Conservation (phyloP, 345 rosid species). For the Heritiera fomes region DNA sequence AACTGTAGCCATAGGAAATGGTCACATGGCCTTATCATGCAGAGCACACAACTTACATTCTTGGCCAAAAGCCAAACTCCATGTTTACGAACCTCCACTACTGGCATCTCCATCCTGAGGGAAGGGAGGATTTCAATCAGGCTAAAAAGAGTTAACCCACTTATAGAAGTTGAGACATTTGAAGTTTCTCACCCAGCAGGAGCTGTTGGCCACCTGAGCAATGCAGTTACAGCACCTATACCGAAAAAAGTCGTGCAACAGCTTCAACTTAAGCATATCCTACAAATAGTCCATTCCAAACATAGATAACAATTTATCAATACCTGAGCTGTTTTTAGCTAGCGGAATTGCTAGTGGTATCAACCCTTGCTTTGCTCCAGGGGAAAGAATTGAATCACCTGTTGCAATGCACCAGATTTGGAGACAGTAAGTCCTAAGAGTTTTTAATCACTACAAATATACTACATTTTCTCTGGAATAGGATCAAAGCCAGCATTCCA, state of each 20-base stretch:
- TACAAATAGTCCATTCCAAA: slow-evolving; percentile 6
- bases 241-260: slow-evolving; percentile 16
- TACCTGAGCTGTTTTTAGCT: slow-evolving; percentile 58
- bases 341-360: slow-evolving; percentile 77
- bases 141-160: slow-evolving; percentile 7
- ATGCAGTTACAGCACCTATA: slow-evolving; percentile 62
- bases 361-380: slow-evolving; percentile 70
- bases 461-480: background rate
- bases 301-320: slow-evolving; percentile 6
- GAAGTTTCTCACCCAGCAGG: slow-evolving; percentile 53
- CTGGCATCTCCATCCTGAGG: slow-evolving; percentile 87
- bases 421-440: background rate
- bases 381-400: slow-evolving; percentile 75
- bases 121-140: slow-evolving; percentile 21
- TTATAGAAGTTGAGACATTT: slow-evolving; percentile 6
- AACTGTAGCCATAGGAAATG: background rate
- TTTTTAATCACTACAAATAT: background rate
- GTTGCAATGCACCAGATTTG: slow-evolving; percentile 5
- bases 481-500: background rate
- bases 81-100: slow-evolving; percentile 70
- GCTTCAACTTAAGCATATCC: slow-evolving; percentile 15
- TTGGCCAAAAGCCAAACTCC: slow-evolving; percentile 84
- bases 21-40: slow-evolving; percentile 8
- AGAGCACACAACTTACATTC: slow-evolving; percentile 48
- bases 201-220: slow-evolving; percentile 93